Conservation (phyloP, 352 stramenopile species). For the Globisporangium cystogenes region DNA sequence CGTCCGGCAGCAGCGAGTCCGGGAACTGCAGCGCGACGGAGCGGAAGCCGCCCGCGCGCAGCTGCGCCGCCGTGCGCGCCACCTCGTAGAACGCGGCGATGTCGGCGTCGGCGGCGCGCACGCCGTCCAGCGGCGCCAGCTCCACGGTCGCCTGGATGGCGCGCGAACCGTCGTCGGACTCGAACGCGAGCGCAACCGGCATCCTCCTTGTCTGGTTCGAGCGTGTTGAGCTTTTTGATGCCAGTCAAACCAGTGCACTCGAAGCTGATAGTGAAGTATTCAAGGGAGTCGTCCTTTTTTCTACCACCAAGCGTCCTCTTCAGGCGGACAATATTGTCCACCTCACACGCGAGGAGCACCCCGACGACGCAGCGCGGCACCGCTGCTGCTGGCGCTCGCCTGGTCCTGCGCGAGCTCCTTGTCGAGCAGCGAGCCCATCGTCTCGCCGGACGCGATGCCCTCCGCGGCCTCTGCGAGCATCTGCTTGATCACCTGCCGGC, state of each 20-base stretch:
- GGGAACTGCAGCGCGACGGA: slow-evolving; percentile 94
- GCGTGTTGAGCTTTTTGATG: neutral
- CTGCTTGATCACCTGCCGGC: slow-evolving; percentile 49
- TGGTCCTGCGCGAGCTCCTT: slow-evolving; percentile 62
- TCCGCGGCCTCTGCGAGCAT: slow-evolving; percentile 66
- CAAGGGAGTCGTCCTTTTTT: neutral
- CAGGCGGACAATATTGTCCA: neutral
- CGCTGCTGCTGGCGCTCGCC: slow-evolving; percentile 14
- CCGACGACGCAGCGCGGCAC: slow-evolving; percentile 43
- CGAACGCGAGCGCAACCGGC: slow-evolving; percentile 65
- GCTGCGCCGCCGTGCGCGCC: slow-evolving; percentile 48
- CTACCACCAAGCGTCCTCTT: neutral
- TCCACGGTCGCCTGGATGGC: slow-evolving; percentile 63
- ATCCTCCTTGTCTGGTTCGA: neutral
- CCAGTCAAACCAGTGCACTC: neutral
- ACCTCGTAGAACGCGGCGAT: slow-evolving; percentile 65
- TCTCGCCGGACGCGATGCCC: slow-evolving; percentile 54
- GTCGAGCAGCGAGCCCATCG: slow-evolving; percentile 72
- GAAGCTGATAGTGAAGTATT: neutral
- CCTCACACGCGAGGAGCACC: neutral
- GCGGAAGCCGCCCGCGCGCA: slow-evolving; percentile 47
- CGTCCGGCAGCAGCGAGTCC: slow-evolving; percentile 90
- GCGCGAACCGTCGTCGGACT: slow-evolving; percentile 76
- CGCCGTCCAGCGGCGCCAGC: slow-evolving; percentile 44
- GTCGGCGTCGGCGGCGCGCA: slow-evolving; percentile 31